Evolutionary conservation across 2,329 filamentous ascomycete species (phyloP), one percentile per base, ranked within the genome.

Genomic region (Fonsecaea erecta): DNA sequence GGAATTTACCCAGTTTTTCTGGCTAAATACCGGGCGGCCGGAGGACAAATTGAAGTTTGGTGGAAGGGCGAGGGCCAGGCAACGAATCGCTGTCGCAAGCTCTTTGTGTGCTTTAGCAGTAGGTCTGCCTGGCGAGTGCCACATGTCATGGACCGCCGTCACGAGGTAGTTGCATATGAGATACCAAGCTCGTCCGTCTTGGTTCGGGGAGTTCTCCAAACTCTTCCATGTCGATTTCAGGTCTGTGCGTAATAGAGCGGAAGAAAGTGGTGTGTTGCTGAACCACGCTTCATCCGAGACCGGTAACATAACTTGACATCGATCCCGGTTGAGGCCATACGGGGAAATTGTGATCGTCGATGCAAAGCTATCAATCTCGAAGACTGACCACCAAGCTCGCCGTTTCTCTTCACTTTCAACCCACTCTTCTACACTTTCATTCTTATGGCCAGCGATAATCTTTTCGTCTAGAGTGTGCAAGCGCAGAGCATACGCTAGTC

Each of bases 401-500:
- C 56, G 37, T 34, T 21, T 8, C 16, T 34, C 56, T 32, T 60
- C 56, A 30, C 3, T 3, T 30, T 60, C 40, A 21, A n/a, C 4
- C 56, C 54, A 57, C 5, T 57, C 54, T 8, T 16, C 14, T 26
- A 26, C 51, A 1, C 7, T 9, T 18, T n/a, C n/a, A n/a, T 18
- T 16, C 16, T 7, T 6, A 37, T 8, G 26, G 8, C 32, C 11
- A 11, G 32, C 7, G 32, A 11, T 34, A 2, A 37, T 11, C 9
- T 9, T 28, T 54, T 54, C 30, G 28, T 5, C 2, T 8, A 43
- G 14, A 12, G 16, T 92, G 76, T 97, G 93, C 30, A 98, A 81
- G 6, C 94, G 93, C 1, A 97, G 83, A 75, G 97, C 94, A 24
- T 97, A 90, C 6, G 92, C 93, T 55, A 97, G 79, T 32, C 94